Percentiles rank a stretch among this genome's conserved stretches.
phyloP scores from a whole-genome alignment of 2,329 filamentous ascomycete genomes.

The Talaromyces sp. region DNA sequence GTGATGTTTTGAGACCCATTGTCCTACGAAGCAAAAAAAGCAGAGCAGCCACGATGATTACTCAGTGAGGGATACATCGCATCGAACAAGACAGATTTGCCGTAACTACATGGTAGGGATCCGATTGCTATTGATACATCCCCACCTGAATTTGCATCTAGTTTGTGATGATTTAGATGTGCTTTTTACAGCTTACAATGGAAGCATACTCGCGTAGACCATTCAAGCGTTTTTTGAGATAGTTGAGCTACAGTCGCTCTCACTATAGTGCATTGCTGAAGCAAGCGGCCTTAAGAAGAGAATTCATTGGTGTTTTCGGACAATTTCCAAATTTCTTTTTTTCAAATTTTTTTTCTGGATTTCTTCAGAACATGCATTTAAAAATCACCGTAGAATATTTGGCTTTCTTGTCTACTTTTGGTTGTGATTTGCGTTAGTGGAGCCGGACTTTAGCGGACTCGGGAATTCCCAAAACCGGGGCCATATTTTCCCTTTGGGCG shows the following conservation, averaged over 20 bases:
- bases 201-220: neutral
- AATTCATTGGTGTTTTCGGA: neutral
- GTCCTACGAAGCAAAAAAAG: too few species aligned
- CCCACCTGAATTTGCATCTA: neutral
- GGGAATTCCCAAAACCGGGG: neutral
- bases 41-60: neutral
- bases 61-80: neutral
- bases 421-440: neutral
- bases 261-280: neutral
- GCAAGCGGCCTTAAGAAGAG: neutral
- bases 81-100: neutral
- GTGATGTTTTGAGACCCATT: neutral
- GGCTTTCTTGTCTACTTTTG: neutral
- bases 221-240: neutral
- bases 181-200: neutral
- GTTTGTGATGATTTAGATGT: neutral
- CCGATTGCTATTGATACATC: neutral
- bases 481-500: neutral
- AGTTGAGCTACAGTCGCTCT: neutral
- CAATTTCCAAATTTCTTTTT: neutral
- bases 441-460: conserved; percentile 6
- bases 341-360: neutral
- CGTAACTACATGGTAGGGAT: neutral
- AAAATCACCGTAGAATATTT: neutral
- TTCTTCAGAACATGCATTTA: neutral